Conservation (phyloP, 2,329 filamentous ascomycete species). For the Paecilomyces niveus region DNA sequence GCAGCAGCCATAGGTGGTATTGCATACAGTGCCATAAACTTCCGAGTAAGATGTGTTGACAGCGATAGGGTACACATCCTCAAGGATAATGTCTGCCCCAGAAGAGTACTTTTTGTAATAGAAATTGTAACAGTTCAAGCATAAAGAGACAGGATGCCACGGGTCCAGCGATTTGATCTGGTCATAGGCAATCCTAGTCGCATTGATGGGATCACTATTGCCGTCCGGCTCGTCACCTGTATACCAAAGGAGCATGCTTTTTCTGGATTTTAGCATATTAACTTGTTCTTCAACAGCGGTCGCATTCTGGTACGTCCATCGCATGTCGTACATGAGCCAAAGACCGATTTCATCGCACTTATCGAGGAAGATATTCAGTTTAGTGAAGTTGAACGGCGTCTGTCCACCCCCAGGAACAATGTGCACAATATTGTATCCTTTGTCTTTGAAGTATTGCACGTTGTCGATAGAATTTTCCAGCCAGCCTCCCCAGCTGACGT, state of each 20-base stretch:
- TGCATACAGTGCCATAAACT: constrained; percentile 50
- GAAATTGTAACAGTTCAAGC: constrained; percentile 57
- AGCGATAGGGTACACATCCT: constrained; percentile 54
- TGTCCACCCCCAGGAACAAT: constrained; percentile 35
- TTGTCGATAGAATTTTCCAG: constrained; percentile 27
- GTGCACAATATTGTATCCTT: constrained; percentile 44
- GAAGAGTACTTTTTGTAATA: constrained; percentile 50
- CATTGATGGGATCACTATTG: constrained; percentile 47
- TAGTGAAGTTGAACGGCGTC: constrained; percentile 30
- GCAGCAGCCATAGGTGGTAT: constrained; percentile 54
- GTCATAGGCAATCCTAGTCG: constrained; percentile 36
- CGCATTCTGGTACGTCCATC: constrained; percentile 34
- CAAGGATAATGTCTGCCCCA: constrained; percentile 54
- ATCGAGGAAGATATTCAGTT: constrained; percentile 35
- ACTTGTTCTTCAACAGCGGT: constrained; percentile 27
- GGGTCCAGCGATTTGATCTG: constrained; percentile 47
- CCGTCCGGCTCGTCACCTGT: constrained; percentile 52
- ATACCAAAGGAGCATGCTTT: constrained; percentile 40
- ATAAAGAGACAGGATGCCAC: constrained; percentile 55
- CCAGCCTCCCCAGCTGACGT: constrained; percentile 35
- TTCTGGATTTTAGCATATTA: constrained; percentile 11
- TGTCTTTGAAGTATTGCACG: constrained; percentile 31
- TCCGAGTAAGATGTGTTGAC: constrained; percentile 49
- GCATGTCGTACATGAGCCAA: constrained; percentile 44
- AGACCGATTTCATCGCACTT: constrained; percentile 38